Base-by-base conservation (phyloP, 108 stramenopile species). In the Nitzschia sp. region DNA sequence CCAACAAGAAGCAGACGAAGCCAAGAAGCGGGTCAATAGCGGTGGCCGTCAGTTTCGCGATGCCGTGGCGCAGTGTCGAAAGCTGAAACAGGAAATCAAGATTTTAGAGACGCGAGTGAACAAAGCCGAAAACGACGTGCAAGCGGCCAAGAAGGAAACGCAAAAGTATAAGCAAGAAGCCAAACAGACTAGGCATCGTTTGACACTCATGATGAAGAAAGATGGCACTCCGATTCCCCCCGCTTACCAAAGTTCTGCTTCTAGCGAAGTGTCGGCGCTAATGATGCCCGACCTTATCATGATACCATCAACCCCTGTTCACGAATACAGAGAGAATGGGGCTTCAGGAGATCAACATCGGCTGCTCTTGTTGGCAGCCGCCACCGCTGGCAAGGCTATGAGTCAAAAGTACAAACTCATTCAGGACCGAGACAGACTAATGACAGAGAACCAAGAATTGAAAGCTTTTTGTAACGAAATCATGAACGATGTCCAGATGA, bases 381-480 rank as follows among this genome's bases (percentile, higher is more conserved):
- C n/a, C n/a, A n/a, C n/a, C n/a, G n/a, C n/a, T n/a, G n/a, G n/a
- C n/a, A n/a, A n/a, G n/a, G n/a, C n/a, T n/a, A n/a, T n/a, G n/a
- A n/a, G n/a, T n/a, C n/a, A n/a, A n/a, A n/a, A n/a, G n/a, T n/a
- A n/a, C n/a, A n/a, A n/a, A n/a, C n/a, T n/a, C n/a, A n/a, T n/a
- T n/a, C n/a, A n/a, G n/a, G n/a, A n/a, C n/a, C n/a, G n/a, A n/a
- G n/a, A n/a, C n/a, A 66, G 32, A 30, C 30, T 66, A 30, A 17
- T 53, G 1, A 49, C 49, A 32, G 64, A 66, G 19, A 66, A 66
- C 49, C 29, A 23, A 17, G 64, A 66, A 4, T 31, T 66, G 2
- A 66, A 66, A 30, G 5, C 21, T 25, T 21, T 27, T 18, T 51
- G 64, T 27, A 30, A 51, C 38, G 64, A 66, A 5, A 13, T 66